Evolutionary conservation across 192 early-diverging fungal species (phyloP), one percentile per base, ranked within the genome.

Genomic region (Spizellomyces sp.): DNA sequence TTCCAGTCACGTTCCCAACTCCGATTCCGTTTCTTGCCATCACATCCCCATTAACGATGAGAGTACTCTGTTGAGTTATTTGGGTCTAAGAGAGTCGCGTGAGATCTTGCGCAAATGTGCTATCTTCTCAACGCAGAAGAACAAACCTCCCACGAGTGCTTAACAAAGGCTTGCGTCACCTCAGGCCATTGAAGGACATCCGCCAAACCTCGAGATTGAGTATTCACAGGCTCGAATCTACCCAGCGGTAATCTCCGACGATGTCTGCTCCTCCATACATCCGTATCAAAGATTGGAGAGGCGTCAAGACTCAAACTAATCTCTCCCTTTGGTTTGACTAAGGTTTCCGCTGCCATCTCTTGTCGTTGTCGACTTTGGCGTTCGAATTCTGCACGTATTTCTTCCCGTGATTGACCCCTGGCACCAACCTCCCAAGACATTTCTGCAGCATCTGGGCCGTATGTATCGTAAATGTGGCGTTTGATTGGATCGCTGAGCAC

Each of bases 1-100:
- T 93, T 19, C 87, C 94, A 12, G 89, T 70, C 36, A 96, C 80
- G 61, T 88, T 94, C 48, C 92, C 93, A 3, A 86, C 86, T 48
- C 93, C 91, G 70, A 90, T 76, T 27, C 89, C 87, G 48, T 87
- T 87, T 56, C 87, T 74, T 27, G 91, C 76, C 17, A 78, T 60
- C 0, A 77, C 85, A 63, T 68, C 78, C 8, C 85, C 85, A 48
- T 76, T 50, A 10, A 87, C 54, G 6, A 62, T 69, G 10, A 87
- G 60, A 22, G 70, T 69, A 7, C 80, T 80, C 43, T 71, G 57
- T 14, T 72, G 48, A 8, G 67, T 59, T 5, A 84, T 9, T 55
- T 82, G 80, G 15, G 83, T 79, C 79, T 83, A 56, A 9, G 0
- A n/a, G 75, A n/a, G 50, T 54, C 50, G 62, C 27, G 27, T 36